Conservation (phyloP, 2,329 filamentous ascomycete species). For the Fusarium solani-melongenae region DNA sequence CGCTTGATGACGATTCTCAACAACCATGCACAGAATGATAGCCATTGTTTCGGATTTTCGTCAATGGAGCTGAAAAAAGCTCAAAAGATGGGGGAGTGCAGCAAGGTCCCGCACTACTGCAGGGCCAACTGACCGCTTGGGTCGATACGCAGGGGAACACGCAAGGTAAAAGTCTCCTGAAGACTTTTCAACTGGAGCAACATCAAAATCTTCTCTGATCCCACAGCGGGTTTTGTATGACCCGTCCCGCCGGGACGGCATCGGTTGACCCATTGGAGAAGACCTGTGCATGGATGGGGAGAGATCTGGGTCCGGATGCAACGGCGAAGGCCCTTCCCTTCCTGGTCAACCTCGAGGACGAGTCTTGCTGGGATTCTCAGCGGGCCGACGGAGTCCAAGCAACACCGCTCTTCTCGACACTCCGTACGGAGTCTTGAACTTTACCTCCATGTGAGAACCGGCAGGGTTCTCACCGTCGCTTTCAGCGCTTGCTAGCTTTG, state of each 20-base stretch:
- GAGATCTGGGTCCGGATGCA: constrained; percentile 14
- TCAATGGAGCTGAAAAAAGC: constrained; percentile 2
- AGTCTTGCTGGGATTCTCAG: neutral
- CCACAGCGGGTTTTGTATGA: neutral
- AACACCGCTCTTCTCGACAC: neutral
- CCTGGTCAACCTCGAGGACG: neutral
- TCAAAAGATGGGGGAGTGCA: constrained; percentile 14
- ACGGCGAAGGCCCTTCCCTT: neutral
- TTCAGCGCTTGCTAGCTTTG: constrained; percentile 3
- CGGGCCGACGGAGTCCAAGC: neutral
- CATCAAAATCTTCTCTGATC: constrained; percentile 1
- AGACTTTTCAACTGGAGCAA: constrained; percentile 27
- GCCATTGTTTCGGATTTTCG: constrained; percentile 1
- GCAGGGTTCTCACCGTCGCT: constrained; percentile 1
- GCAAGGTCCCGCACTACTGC: constrained; percentile 20
- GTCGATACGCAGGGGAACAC: constrained; percentile 12
- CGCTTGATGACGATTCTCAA: neutral
- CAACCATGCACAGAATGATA: neutral
- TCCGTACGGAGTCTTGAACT: neutral
- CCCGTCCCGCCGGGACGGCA: constrained; percentile 21
- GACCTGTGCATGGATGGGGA: neutral
- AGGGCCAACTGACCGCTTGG: constrained; percentile 19
- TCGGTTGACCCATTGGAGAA: neutral
- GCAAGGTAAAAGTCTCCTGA: constrained; percentile 27
- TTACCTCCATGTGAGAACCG: neutral